These are phyloP conservation scores for Pachyrhizus erosus DNA, from an alignment of 306 rosid genomes.

Conservation along the genomic window DNA sequence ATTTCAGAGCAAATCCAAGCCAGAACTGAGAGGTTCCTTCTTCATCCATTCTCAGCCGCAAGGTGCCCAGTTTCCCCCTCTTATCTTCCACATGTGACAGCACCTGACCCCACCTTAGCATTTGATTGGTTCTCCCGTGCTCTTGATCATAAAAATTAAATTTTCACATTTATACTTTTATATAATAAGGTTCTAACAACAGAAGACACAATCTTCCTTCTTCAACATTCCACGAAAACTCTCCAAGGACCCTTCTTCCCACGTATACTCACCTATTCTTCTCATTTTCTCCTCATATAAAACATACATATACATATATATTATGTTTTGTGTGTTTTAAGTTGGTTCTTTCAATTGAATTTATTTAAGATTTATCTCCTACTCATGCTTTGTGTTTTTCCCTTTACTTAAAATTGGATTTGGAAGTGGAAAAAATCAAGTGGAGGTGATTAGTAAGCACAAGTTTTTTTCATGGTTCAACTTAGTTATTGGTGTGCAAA, in stretches of 20 bases:
- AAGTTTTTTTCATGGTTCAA: background rate
- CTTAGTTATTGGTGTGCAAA: background rate
- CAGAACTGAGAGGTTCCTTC: constrained; percentile 32
- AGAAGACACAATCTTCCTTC: constrained; percentile 15
- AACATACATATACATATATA: background rate
- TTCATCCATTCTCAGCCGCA: constrained; percentile 56
- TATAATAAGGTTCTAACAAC: constrained; percentile 36
- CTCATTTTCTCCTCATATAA: background rate
- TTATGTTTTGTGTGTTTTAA: background rate
- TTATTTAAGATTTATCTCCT: background rate
- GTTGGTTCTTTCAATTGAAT: constrained; percentile 1
- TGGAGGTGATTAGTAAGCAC: background rate
- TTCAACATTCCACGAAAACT: constrained; percentile 20
- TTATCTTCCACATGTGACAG: constrained; percentile 72
- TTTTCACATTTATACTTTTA: constrained; percentile 31
- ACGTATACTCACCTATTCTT: constrained; percentile 32
- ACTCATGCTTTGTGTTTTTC: background rate
- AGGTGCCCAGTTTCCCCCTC: constrained; percentile 39
- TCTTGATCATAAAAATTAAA: constrained; percentile 38
- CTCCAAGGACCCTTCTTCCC: constrained; percentile 28
- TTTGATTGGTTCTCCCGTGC: constrained; percentile 49
- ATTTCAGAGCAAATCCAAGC: constrained; percentile 20
- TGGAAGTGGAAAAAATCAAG: constrained; percentile 7
- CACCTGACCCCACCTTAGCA: constrained; percentile 47
- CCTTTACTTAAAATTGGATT: background rate